Evolutionary conservation across 2,329 filamentous ascomycete species (phyloP).

Genomic region (Pyricularia grisea): DNA sequence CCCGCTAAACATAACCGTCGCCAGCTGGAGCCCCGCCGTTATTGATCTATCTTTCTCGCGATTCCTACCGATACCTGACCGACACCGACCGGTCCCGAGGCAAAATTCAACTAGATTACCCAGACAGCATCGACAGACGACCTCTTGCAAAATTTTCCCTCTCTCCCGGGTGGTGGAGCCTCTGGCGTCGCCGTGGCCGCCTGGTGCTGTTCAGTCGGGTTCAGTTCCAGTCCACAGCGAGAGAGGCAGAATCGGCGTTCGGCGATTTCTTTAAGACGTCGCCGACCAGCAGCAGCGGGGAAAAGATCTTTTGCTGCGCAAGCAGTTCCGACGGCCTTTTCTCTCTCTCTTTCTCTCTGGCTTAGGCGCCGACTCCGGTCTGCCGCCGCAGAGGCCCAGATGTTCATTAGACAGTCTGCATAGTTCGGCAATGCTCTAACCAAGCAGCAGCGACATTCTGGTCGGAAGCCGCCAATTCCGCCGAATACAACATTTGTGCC

Average conservation of each 20-base stretch:
- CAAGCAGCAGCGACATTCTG: conserved; percentile 26
- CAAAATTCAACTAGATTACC: neutral
- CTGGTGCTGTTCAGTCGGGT: neutral
- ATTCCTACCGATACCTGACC: neutral
- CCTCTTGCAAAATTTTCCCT: neutral
- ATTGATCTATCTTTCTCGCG: neutral
- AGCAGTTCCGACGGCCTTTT: neutral
- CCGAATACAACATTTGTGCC: neutral
- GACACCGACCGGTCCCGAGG: neutral
- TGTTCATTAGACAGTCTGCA: conserved; percentile 23
- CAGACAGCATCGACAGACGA: neutral
- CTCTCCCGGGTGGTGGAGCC: neutral
- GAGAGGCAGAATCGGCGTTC: neutral
- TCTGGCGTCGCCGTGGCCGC: neutral
- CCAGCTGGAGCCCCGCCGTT: neutral
- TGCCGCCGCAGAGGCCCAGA: conserved; percentile 19
- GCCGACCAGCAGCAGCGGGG: neutral
- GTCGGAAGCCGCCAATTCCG: neutral
- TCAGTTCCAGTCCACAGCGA: neutral
- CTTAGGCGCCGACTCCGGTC: conserved; percentile 8
- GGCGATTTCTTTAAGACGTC: neutral
- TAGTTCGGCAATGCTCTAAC: conserved; percentile 30
- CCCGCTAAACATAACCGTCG: neutral
- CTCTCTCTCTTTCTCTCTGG: neutral
- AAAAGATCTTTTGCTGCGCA: neutral